These are phyloP conservation scores for Shiraia sp. DNA, from an alignment of 2,329 filamentous ascomycete species.

Conservation along the genomic window DNA sequence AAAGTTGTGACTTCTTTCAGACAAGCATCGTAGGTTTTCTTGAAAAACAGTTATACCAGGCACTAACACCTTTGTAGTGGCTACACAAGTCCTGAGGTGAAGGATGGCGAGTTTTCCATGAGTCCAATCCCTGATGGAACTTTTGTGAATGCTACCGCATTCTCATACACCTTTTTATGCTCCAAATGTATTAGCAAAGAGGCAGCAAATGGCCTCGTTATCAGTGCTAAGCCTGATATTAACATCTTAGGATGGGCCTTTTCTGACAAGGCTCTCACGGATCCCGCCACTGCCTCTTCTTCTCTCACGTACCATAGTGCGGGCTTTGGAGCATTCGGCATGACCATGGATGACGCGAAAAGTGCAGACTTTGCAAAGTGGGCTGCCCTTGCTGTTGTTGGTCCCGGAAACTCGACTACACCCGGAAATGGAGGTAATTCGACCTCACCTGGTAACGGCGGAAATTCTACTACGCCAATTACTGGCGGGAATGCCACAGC, in stretches of 20 bases:
- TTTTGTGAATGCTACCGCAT: conserved; percentile 58
- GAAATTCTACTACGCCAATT: conserved; percentile 24
- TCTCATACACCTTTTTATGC: conserved; percentile 61
- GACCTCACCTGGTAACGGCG: conserved; percentile 29
- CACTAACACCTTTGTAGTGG: conserved; percentile 27
- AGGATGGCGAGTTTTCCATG: conserved; percentile 48
- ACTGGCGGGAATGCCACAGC: conserved; percentile 35
- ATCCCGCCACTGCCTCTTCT: conserved; percentile 24
- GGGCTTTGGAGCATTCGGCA: conserved; percentile 40
- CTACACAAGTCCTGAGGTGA: conserved; percentile 55
- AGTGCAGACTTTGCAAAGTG: conserved; percentile 39
- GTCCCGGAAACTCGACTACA: conserved; percentile 30
- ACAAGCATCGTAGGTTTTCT: conserved; percentile 37
- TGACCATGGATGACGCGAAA: conserved; percentile 31
- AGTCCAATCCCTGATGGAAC: conserved; percentile 56
- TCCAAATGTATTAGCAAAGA: conserved; percentile 39
- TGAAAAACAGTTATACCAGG: neutral
- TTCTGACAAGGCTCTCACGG: conserved; percentile 28
- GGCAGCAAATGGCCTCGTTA: conserved; percentile 18
- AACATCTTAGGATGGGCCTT: conserved; percentile 41
- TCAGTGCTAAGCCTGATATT: conserved; percentile 24
- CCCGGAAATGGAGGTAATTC: conserved; percentile 3
- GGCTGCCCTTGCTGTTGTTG: conserved; percentile 36
- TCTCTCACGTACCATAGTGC: conserved; percentile 35
- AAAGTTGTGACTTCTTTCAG: conserved; percentile 54